Conservation (phyloP, 306 rosid genomes). For the Fagus sylvatica region DNA sequence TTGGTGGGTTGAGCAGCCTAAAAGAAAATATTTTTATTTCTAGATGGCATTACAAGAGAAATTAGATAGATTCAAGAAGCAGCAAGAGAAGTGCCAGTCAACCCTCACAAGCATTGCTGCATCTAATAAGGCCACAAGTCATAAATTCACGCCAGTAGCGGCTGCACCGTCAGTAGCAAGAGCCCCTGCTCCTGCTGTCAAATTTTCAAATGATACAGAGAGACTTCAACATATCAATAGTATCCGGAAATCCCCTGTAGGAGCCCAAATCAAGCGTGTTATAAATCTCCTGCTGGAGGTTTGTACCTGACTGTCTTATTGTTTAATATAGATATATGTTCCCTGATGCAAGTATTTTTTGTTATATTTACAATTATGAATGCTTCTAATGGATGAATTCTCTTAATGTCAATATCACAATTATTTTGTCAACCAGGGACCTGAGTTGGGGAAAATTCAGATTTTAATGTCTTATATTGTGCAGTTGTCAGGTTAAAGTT, state of each 20-base stretch:
- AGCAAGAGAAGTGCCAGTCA: constrained; percentile 67
- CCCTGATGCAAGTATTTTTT: background rate
- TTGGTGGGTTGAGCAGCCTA: background rate
- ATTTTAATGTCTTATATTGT: background rate
- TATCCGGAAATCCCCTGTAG: constrained; percentile 75
- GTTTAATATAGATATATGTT: background rate
- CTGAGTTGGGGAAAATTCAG: background rate
- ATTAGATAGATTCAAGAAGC: constrained; percentile 69
- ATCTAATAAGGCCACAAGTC: constrained; percentile 26
- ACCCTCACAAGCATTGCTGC: constrained; percentile 70
- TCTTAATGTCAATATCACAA: background rate
- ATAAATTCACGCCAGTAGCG: constrained; percentile 35
- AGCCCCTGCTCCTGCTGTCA: constrained; percentile 57
- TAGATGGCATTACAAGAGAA: constrained; percentile 68
- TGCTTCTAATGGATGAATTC: background rate
- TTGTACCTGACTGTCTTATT: background rate
- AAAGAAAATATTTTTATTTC: background rate
- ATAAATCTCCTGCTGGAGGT: constrained; percentile 81
- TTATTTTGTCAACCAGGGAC: background rate
- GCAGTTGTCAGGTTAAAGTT: background rate
- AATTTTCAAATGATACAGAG: constrained; percentile 89
- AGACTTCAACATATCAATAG: constrained; percentile 85
- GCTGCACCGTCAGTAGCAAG: constrained; percentile 29
- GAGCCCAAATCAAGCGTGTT: constrained; percentile 95
- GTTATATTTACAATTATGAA: background rate